phyloP scores from a whole-genome alignment of 495 filamentous ascomycete species.

The Penicillium salamii region DNA sequence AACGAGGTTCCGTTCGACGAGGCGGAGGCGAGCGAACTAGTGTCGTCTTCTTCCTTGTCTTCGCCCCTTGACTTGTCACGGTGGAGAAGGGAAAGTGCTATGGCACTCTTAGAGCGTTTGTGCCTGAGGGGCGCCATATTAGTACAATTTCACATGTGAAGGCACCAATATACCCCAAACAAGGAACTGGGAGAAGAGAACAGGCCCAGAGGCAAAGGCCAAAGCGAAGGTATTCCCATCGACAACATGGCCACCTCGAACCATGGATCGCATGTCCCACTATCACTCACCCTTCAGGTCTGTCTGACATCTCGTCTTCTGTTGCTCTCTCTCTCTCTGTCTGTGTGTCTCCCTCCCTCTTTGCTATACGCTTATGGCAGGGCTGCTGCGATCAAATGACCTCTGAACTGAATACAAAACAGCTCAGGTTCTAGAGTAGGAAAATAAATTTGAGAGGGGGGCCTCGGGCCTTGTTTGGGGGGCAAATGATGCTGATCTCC shows the following conservation, averaged over 20 bases:
- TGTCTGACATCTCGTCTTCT: slow-evolving; percentile 20
- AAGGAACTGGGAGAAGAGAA: not conserved
- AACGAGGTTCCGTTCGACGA: slow-evolving; percentile 26
- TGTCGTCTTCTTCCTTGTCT: slow-evolving; percentile 29
- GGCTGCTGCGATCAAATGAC: no score
- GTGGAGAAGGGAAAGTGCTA: slow-evolving; percentile 51
- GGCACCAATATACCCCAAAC: not conserved
- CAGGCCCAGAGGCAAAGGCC: not conserved
- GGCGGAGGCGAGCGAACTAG: slow-evolving; percentile 28
- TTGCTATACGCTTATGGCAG: not conserved
- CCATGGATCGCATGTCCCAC: slow-evolving; percentile 16
- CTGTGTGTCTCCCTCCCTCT: not conserved
- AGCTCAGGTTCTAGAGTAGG: not conserved
- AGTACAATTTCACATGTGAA: slow-evolving; percentile 26
- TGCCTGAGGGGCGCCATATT: slow-evolving; percentile 39
- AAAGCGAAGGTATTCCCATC: not conserved
- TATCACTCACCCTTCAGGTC: slow-evolving; percentile 30
- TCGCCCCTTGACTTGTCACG: slow-evolving; percentile 48
- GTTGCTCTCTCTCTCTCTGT: no score
- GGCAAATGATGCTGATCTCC: slow-evolving; percentile 11
- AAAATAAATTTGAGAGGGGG: slow-evolving; percentile 6
- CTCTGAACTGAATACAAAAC: no score
- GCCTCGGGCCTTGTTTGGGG: slow-evolving; percentile 3
- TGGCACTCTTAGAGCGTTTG: slow-evolving; percentile 52
- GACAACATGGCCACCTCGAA: slow-evolving; percentile 5